A percentile compares a stretch with the other conserved stretches of the same genome.
phyloP scores from a whole-genome alignment of 2,329 filamentous ascomycete species.

The Fusarium equiseti region DNA sequence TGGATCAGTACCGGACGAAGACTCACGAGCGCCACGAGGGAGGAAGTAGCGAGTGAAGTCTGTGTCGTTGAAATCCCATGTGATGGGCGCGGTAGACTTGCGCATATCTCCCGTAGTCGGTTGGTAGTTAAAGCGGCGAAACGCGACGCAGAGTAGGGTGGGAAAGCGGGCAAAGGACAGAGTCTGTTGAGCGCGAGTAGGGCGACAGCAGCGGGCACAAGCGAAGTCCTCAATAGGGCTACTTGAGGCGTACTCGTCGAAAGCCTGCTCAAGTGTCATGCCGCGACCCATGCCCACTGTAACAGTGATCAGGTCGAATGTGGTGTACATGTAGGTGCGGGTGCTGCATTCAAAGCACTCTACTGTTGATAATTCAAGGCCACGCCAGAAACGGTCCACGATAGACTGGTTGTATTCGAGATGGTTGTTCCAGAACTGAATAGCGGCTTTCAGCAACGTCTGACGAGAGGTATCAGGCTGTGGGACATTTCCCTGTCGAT shows the following conservation, averaged over 20 bases:
- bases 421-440: conserved; percentile 80
- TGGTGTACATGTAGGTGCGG: conserved; percentile 58
- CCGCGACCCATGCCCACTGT: conserved; percentile 51
- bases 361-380: conserved; percentile 78
- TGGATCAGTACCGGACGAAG: conserved; percentile 47
- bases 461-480: conserved; percentile 52
- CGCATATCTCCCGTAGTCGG: conserved; percentile 52
- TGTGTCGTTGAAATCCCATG: conserved; percentile 81
- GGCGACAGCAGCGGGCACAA: conserved; percentile 80
- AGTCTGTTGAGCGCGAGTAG: conserved; percentile 75
- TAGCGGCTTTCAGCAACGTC: conserved; percentile 67
- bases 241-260: conserved; percentile 75
- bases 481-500: conserved; percentile 52
- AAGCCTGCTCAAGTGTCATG: conserved; percentile 68
- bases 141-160: conserved; percentile 80
- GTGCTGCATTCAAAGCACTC: conserved; percentile 73
- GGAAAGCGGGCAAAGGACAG: conserved; percentile 83
- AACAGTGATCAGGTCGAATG: conserved; percentile 67
- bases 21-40: conserved; percentile 50
- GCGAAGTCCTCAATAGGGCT: conserved; percentile 77
- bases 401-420: conserved; percentile 78
- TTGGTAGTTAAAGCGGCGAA: conserved; percentile 69
- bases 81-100: conserved; percentile 79
- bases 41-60: conserved; percentile 63
- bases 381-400: conserved; percentile 83